Conservation (phyloP, 2,329 filamentous ascomycete species). For the Lachnellula arida region DNA sequence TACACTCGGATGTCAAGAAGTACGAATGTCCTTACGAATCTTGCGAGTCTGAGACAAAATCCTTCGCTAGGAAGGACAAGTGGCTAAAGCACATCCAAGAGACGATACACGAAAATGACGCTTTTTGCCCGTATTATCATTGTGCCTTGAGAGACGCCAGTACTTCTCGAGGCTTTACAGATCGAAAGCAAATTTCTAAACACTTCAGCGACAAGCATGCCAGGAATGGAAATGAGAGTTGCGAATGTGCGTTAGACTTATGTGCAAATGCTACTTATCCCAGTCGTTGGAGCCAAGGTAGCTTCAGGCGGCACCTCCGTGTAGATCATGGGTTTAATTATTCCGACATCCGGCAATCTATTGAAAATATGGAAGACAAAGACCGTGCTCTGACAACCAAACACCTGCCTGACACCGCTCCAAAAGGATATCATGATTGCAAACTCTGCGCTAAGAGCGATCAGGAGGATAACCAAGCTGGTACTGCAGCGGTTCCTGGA, state of each 20-base stretch:
- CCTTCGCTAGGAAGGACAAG: constrained; percentile 10
- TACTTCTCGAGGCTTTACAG: not conserved
- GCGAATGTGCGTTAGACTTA: not conserved
- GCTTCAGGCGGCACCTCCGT: not conserved
- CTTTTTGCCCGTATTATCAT: constrained; percentile 9
- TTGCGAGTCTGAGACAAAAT: constrained; percentile 2
- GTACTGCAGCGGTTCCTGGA: no score
- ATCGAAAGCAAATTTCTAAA: constrained; percentile 2
- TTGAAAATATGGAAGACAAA: not conserved
- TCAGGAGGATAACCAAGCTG: no score
- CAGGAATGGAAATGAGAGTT: not conserved
- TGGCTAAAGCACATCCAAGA: constrained; percentile 13
- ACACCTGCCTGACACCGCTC: not conserved
- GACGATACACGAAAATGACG: constrained; percentile 8
- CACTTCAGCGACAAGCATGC: not conserved
- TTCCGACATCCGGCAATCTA: not conserved
- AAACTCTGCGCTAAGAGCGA: no score
- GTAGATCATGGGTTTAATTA: not conserved
- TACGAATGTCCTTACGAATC: constrained; percentile 7
- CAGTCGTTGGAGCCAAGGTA: not conserved
- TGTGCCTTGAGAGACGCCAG: not conserved
- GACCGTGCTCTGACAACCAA: not conserved
- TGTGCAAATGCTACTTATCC: not conserved
- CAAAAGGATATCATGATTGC: no score
- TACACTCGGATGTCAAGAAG: not conserved